Conservation (phyloP, 208 protist species). For the Borovskyia barvae region DNA sequence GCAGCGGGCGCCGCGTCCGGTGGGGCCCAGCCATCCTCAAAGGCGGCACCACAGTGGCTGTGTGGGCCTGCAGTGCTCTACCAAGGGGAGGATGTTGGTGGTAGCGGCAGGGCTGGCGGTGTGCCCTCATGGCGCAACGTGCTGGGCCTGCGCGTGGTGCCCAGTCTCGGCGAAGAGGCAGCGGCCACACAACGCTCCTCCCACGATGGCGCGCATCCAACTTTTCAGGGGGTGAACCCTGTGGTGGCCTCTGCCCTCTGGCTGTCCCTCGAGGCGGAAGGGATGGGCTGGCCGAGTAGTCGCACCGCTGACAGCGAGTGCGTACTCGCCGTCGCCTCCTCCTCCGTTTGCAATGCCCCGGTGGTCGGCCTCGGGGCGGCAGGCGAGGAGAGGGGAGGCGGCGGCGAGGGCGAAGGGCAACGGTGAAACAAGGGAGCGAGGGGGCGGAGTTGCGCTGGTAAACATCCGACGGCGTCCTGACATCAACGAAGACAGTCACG, state of each 20-base stretch:
- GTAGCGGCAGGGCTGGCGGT: background rate
- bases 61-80: conserved; percentile 18
- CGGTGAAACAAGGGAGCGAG: no score
- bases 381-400: no score
- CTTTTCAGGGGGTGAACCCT: background rate
- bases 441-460: no score
- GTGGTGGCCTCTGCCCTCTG: conserved; percentile 16
- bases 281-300: conserved; percentile 7
- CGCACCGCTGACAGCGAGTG: no score
- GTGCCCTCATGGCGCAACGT: background rate
- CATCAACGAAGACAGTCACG: no score
- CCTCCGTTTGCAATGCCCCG: no score
- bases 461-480: no score
- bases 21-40: no score
- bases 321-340: no score
- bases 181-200: background rate
- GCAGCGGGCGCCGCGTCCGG: no score
- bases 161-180: background rate
- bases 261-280: conserved; percentile 15
- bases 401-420: no score
- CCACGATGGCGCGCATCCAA: background rate
- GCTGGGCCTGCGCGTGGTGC: conserved; percentile 4
- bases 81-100: background rate
- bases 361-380: no score
- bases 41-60: background rate